Evolutionary conservation across 139 green algal genomes (phyloP), one percentile per base, ranked within the genome.

Genomic region (Chlamydomonas asymmetrica): DNA sequence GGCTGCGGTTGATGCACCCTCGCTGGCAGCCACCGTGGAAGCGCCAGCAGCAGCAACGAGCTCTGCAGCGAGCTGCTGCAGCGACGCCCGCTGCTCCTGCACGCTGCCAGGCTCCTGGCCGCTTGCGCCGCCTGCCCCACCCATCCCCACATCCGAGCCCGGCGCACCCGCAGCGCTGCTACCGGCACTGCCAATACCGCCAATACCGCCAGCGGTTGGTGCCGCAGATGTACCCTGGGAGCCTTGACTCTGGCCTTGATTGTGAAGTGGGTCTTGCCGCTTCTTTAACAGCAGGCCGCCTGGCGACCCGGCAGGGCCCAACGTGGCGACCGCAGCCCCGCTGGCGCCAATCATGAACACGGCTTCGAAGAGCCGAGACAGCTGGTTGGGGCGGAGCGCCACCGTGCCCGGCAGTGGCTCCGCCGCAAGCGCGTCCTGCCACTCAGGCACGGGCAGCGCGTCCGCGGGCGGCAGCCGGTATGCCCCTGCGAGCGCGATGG

Each of bases 301-400:
- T 20, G 45, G 52, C 10, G 50, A 34, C 31, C 61, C 63, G 20
- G 27, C n/a, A n/a, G n/a, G n/a, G n/a, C n/a, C n/a, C n/a, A n/a
- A n/a, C n/a, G n/a, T n/a, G n/a, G n/a, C n/a, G n/a, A n/a, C n/a
- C n/a, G n/a, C n/a, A n/a, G n/a, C n/a, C n/a, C n/a, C n/a, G n/a
- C n/a, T 38, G 25, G 41, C 39, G 18, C 27, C 48, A 1, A 37
- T 35, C 60, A 76, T 71, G 34, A 88, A 77, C 59, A 82, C 32
- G 37, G 75, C 32, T 38, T 90, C 82, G 54, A 91, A 78, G 57
- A 92, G 63, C 40, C 78, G 64, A 2, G 79, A 43, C 37, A 92
- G 75, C 67, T 92, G 86, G 5, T 65, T 40, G 1, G 75, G 73
- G 20, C 74, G 70, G 40, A 87, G 75, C 1, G 16, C 49, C 6